phyloP scores from a whole-genome alignment of 2,329 filamentous ascomycete genomes.

The Penicillium palitans region DNA sequence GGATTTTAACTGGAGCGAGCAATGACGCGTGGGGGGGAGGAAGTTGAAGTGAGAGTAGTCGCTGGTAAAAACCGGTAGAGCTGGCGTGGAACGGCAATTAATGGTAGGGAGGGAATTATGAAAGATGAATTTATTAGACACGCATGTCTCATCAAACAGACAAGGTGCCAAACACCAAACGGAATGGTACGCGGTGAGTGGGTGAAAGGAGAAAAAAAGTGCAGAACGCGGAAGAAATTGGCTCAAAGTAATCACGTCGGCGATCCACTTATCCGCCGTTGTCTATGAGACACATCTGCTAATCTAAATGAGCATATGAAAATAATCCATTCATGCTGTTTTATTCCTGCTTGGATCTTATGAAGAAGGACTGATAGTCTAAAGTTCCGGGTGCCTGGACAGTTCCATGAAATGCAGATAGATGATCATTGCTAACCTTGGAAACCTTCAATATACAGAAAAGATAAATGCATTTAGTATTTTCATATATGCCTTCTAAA shows the following conservation, averaged over 20 bases:
- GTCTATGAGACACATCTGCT: not conserved
- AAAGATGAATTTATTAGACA: not conserved
- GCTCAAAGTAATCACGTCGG: not conserved
- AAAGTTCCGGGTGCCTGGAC: not conserved
- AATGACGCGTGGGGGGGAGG: not conserved
- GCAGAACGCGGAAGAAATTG: conserved; percentile 5
- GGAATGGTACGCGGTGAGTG: not conserved
- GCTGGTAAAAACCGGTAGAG: not conserved
- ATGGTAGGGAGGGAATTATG: not conserved
- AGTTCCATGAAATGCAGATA: not conserved
- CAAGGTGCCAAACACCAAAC: not conserved
- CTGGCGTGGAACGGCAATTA: not conserved
- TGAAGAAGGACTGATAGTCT: too few species aligned
- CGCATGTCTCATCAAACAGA: not conserved
- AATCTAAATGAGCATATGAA: not conserved
- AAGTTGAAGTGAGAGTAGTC: not conserved
- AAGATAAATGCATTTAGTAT: not conserved
- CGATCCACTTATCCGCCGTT: conserved; percentile 1
- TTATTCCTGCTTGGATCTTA: not conserved
- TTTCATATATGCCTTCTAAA: not conserved
- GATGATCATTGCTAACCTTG: too few species aligned
- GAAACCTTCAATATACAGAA: not conserved
- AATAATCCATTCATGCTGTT: not conserved
- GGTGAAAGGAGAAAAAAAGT: not conserved
- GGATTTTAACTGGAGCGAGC: not conserved